Percentiles rank a stretch among this genome's conserved stretches.
These are phyloP conservation scores for Persicaria tinctoria DNA, from an alignment of 148 eudicot species.

Conservation along the genomic window DNA sequence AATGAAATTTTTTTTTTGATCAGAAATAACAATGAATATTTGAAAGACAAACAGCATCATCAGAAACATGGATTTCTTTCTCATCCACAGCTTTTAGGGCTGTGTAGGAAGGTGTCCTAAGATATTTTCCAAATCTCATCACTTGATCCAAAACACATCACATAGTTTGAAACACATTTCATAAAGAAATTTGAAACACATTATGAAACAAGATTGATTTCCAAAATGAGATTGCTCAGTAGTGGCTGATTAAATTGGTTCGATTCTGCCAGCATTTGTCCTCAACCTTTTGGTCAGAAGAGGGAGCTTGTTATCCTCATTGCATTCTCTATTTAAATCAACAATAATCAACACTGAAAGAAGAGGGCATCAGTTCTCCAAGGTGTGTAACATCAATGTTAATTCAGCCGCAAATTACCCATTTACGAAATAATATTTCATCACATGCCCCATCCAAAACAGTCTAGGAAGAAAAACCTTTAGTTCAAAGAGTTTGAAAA, in stretches of 20 bases:
- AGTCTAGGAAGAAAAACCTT: background rate
- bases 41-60: background rate
- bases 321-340: background rate
- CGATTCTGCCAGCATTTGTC: conserved; percentile 9
- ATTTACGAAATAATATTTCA: background rate
- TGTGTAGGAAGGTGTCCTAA: conserved; percentile 14
- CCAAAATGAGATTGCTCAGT: conserved; percentile 2
- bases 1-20: too few relatives aligned
- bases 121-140: conserved; percentile 7
- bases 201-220: background rate
- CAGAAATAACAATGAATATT: too few relatives aligned
- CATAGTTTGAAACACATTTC: background rate
- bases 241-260: background rate
- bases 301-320: conserved; percentile 8
- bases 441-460: background rate
- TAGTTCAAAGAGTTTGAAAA: background rate
- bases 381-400: conserved; percentile 3
- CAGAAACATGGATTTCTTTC: background rate
- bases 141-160: background rate
- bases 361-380: conserved; percentile 6
- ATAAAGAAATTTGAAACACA: background rate
- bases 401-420: conserved; percentile 8
- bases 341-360: background rate
- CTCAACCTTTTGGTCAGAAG: conserved; percentile 5
- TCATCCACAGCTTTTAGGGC: conserved; percentile 8